A percentile compares a stretch with the other conserved stretches of the same genome.
Evolutionary conservation across 768 basidiomycete species (phyloP).

Genomic region (Hydnomerulius pinastri): DNA sequence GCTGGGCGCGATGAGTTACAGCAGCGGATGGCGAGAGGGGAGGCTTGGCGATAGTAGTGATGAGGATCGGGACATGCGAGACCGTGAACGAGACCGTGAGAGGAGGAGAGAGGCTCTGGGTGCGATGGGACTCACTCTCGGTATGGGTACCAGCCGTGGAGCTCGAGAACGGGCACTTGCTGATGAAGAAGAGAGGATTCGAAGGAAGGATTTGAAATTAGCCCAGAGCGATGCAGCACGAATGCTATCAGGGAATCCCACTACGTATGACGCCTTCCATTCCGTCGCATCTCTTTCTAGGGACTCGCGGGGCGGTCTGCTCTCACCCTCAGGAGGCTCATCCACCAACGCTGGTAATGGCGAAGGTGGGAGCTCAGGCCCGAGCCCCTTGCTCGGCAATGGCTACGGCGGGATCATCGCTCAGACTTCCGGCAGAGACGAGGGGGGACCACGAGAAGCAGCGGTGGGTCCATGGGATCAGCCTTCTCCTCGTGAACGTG

Average conservation of each 20-base stretch:
- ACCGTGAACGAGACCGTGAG: slow-evolving; percentile 47
- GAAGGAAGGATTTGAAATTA: slow-evolving; percentile 54
- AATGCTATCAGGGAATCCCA: slow-evolving; percentile 42
- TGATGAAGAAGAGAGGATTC: slow-evolving; percentile 52
- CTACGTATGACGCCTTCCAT: slow-evolving; percentile 80
- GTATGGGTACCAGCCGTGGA: slow-evolving; percentile 43
- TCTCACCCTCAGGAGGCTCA: slow-evolving; percentile 18
- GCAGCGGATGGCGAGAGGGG: slow-evolving; percentile 39
- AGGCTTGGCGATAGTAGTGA: slow-evolving; percentile 33
- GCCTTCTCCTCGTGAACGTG: slow-evolving; percentile 35
- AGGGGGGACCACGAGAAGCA: slow-evolving; percentile 21
- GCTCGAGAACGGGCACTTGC: slow-evolving; percentile 65
- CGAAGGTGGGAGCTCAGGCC: slow-evolving; percentile 16
- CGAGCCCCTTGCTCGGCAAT: slow-evolving; percentile 24
- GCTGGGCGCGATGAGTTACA: slow-evolving; percentile 50
- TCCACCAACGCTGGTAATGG: slow-evolving; percentile 10
- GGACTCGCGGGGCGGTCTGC: slow-evolving; percentile 24
- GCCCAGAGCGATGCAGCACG: slow-evolving; percentile 38
- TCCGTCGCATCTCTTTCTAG: slow-evolving; percentile 44
- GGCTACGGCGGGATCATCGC: slow-evolving; percentile 27
- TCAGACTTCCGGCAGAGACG: slow-evolving; percentile 28
- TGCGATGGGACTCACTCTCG: slow-evolving; percentile 41
- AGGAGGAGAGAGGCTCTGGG: slow-evolving; percentile 42
- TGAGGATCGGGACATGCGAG: slow-evolving; percentile 45
- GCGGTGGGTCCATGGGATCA: slow-evolving; percentile 35